Evolutionary conservation across 768 basidiomycete genomes (phyloP).

Genomic region (Tephrocybe sp.): DNA sequence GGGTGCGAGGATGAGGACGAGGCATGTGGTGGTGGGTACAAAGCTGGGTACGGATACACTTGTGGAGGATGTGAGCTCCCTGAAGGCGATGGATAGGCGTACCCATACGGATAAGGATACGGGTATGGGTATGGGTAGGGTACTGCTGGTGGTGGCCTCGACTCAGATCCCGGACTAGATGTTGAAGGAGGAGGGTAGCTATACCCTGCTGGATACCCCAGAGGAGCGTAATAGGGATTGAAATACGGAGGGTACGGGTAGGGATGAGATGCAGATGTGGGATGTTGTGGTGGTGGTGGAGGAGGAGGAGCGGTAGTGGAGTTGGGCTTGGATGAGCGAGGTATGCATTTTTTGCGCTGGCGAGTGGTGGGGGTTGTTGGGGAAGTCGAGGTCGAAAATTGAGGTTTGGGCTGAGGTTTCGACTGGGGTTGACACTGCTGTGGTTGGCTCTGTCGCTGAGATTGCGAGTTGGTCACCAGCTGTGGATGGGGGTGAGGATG

Average conservation of each 20-base stretch:
- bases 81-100: too few relatives aligned
- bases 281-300: not conserved
- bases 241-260: constrained; percentile 18
- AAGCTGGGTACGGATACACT: not conserved
- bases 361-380: constrained; percentile 2
- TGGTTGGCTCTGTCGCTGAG: not conserved
- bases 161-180: too few relatives aligned
- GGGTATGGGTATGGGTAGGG: constrained; percentile 18
- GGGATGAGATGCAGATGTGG: constrained; percentile 12
- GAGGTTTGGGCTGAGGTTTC: not conserved
- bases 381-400: not conserved
- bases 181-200: too few relatives aligned
- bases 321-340: constrained; percentile 1
- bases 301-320: constrained; percentile 2
- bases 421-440: not conserved
- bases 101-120: not conserved
- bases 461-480: too few relatives aligned
- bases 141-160: constrained; percentile 15
- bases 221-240: constrained; percentile 36
- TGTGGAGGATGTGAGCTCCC: too few relatives aligned
- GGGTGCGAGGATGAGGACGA: not conserved
- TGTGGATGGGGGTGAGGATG: not conserved
- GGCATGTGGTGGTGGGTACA: not conserved
- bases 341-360: too few relatives aligned
- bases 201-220: too few relatives aligned